phyloP scores from a whole-genome alignment of 2,329 filamentous ascomycete species.

The Stachybotrys echinatus region DNA sequence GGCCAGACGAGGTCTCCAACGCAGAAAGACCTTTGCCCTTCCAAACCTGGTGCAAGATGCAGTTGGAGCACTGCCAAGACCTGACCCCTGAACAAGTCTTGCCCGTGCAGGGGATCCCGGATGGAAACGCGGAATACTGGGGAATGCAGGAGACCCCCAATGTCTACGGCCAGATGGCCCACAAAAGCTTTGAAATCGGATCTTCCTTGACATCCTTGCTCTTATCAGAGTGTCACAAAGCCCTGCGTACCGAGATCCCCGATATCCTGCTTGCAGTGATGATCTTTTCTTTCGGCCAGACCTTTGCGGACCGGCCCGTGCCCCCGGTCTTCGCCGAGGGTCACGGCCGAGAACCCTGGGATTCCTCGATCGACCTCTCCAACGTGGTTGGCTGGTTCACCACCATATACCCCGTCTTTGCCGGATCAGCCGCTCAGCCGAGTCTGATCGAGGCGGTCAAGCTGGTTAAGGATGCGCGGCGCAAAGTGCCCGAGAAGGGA shows the following conservation, averaged over 20 bases:
- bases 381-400: conserved; percentile 34
- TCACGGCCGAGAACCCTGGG: conserved; percentile 28
- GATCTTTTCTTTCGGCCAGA: conserved; percentile 17
- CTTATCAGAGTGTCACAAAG: conserved; percentile 12
- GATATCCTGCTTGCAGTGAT: conserved; percentile 28
- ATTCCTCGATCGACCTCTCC: conserved; percentile 19
- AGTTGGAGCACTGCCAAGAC: conserved; percentile 11
- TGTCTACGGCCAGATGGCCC: conserved; percentile 12
- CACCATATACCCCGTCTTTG: conserved; percentile 22
- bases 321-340: conserved; percentile 27
- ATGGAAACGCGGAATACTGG: conserved; percentile 18
- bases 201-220: conserved; percentile 9
- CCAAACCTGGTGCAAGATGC: conserved; percentile 31
- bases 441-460: conserved; percentile 6
- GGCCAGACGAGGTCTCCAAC: conserved; percentile 3
- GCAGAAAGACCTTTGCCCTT: conserved; percentile 20
- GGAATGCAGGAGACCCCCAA: conserved; percentile 13
- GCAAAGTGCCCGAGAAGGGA: conserved; percentile 1
- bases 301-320: conserved; percentile 18
- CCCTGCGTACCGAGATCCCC: conserved; percentile 23
- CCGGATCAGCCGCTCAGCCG: conserved; percentile 1
- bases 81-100: conserved; percentile 17
- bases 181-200: conserved; percentile 11
- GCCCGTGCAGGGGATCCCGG: conserved; percentile 6
- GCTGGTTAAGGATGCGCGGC: conserved; percentile 10